These are phyloP conservation scores for Ustilago hordei DNA, from an alignment of 1,284 basidiomycete genomes.

Conservation along the genomic window DNA sequence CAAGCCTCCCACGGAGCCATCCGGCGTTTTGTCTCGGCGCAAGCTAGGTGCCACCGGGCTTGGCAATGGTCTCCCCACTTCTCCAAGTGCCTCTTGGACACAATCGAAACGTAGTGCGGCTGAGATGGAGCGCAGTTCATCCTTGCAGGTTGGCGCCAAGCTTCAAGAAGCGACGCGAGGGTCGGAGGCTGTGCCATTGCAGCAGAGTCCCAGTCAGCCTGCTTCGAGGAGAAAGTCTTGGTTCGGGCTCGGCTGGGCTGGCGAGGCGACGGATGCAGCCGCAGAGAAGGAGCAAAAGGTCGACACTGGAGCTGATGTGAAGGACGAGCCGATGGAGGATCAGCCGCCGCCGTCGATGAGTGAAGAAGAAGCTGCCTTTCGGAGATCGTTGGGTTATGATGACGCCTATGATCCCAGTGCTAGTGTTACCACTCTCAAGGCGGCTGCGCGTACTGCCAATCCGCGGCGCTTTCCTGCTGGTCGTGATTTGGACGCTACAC, in stretches of 20 bases:
- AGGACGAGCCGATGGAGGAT: conserved; percentile 2
- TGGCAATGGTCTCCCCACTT: conserved; percentile 23
- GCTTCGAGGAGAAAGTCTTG: conserved; percentile 37
- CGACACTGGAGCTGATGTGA: conserved; percentile 2
- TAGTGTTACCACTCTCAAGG: neutral
- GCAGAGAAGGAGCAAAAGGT: neutral
- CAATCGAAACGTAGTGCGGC: conserved; percentile 37
- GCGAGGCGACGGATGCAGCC: neutral
- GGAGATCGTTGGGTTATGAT: conserved; percentile 38
- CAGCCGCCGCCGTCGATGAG: conserved; percentile 49
- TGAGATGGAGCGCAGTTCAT: conserved; percentile 37
- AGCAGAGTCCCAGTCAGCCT: conserved; percentile 19
- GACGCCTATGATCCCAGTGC: conserved; percentile 10
- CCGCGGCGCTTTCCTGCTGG: conserved; percentile 9
- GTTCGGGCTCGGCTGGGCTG: conserved; percentile 42
- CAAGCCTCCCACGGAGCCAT: conserved; percentile 27
- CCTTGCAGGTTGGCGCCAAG: conserved; percentile 9
- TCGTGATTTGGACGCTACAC: conserved; percentile 29
- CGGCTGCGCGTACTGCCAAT: neutral
- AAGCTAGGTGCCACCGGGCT: conserved; percentile 26
- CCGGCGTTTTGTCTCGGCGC: conserved; percentile 24
- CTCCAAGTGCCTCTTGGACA: conserved; percentile 10
- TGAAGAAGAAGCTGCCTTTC: conserved; percentile 52
- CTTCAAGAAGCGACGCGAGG: conserved; percentile 8
- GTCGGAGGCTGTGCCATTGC: neutral